Conservation (phyloP, 345 rosid species). For the Microthlaspi erraticum region DNA sequence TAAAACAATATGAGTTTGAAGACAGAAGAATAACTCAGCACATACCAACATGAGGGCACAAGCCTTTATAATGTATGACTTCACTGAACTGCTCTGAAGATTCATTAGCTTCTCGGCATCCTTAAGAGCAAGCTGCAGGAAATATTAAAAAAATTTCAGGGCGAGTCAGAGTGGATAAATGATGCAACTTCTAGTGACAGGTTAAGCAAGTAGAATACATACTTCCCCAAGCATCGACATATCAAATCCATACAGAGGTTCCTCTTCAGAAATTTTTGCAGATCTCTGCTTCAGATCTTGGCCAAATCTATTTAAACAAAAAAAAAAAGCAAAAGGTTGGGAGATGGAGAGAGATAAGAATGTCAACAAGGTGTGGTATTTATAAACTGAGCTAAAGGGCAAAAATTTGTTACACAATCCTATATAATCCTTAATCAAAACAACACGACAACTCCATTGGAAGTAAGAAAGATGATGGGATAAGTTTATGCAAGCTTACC, state of each 20-base stretch:
- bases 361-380: constrained; percentile 16
- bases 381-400: constrained; percentile 10
- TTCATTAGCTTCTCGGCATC: constrained; percentile 86
- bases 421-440: not conserved
- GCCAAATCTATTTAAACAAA: constrained; percentile 57
- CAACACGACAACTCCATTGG: constrained; percentile 13
- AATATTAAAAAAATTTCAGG: constrained; percentile 29
- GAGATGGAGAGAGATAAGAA: constrained; percentile 33
- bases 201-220: constrained; percentile 44
- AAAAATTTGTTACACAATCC: constrained; percentile 4
- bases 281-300: constrained; percentile 73
- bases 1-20: not conserved
- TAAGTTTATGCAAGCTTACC: constrained; percentile 50
- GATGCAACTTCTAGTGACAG: constrained; percentile 10
- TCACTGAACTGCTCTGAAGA: constrained; percentile 57
- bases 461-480: constrained; percentile 14
- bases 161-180: constrained; percentile 13
- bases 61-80: constrained; percentile 67
- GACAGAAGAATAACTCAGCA: not conserved
- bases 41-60: constrained; percentile 80
- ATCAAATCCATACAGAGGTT: constrained; percentile 85
- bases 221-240: constrained; percentile 95
- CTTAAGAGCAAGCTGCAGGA: constrained; percentile 82
- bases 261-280: constrained; percentile 72
- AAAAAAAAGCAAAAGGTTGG: constrained; percentile 7